Evolutionary conservation across 23 red algal species (phyloP), one percentile per base, ranked within the genome.

Genomic region (Gracilariopsis chorda): DNA sequence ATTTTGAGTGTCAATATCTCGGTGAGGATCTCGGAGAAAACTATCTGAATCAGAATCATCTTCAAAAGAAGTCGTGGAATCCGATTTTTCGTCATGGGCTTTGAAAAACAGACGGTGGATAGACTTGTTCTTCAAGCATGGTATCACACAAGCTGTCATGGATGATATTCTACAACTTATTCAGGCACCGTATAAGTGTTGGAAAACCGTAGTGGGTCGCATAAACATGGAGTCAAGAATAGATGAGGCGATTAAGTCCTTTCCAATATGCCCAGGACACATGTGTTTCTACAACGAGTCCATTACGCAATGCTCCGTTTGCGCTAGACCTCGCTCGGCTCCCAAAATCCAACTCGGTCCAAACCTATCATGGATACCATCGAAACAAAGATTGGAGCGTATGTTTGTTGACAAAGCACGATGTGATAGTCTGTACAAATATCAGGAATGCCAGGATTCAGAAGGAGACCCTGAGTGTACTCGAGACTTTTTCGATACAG

Each of bases 401-500:
- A 44, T 41, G 65, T 39, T 72, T 32, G 5, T 39, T 7, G 29
- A 72, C 41, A 39, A 37, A 34, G 12, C 6, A 7, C 65, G 65
- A 6, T 72, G 65, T 32, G 29, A 72, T 6, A 41, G 42, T 44
- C 65, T 72, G 10, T 72, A 72, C 29, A 34, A 7, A 7, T 72
- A 72, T 21, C 6, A 37, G 10, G n/a, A 47, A 9, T 32, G 7
- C 7, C 34, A 7, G 65, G 12, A 72, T 37, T 7, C 34, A 4
- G 42, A 7, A 12, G 65, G 41, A 8, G 65, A 72, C 41, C 27
- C 27, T 17, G 6, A 47, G 6, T 30, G 7, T 9, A 21, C 30
- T 7, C 34, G 65, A 33, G 65, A 72, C 65, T 72, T 72, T 47
- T 72, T 72, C 29, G 65, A 72, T 21, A 72, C 65, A 36, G 7